Percentiles rank a stretch among this genome's conserved stretches.
Conservation (phyloP, 148 eudicot genomes). For the Fagopyrum homotropicum region DNA sequence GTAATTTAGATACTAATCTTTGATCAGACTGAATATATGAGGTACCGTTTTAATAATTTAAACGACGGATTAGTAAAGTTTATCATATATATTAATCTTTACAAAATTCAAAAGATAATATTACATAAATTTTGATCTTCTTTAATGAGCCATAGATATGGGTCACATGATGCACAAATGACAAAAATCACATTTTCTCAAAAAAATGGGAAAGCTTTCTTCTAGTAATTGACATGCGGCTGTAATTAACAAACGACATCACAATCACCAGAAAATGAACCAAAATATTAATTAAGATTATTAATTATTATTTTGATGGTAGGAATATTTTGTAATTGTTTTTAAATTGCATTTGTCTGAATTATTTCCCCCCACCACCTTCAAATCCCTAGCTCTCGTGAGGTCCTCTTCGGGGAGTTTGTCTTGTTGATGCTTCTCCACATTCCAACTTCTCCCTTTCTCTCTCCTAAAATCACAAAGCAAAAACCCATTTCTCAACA, state of each 20-base stretch:
- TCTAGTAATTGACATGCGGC: too few relatives aligned
- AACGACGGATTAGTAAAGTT: too few relatives aligned
- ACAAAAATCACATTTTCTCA: too few relatives aligned
- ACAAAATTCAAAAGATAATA: too few relatives aligned
- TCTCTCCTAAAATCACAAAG: not conserved
- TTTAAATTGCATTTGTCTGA: not conserved
- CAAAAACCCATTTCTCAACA: not conserved
- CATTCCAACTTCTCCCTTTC: conserved; percentile 4
- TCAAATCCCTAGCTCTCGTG: conserved; percentile 6
- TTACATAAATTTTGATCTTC: too few relatives aligned
- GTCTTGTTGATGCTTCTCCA: not conserved
- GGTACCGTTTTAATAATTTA: too few relatives aligned
- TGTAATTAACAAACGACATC: not conserved
- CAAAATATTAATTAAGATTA: not conserved
- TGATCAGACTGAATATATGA: too few relatives aligned
- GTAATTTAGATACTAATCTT: too few relatives aligned
- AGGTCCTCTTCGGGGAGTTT: not conserved
- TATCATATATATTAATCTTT: too few relatives aligned
- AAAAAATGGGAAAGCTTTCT: too few relatives aligned
- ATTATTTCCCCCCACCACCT: conserved; percentile 8
- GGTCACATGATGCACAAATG: too few relatives aligned
- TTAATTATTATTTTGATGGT: not conserved
- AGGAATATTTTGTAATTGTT: not conserved
- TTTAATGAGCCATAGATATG: too few relatives aligned
- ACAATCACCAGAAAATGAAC: not conserved